Conservation (phyloP, 768 basidiomycete species). For the Pholiota microspora region DNA sequence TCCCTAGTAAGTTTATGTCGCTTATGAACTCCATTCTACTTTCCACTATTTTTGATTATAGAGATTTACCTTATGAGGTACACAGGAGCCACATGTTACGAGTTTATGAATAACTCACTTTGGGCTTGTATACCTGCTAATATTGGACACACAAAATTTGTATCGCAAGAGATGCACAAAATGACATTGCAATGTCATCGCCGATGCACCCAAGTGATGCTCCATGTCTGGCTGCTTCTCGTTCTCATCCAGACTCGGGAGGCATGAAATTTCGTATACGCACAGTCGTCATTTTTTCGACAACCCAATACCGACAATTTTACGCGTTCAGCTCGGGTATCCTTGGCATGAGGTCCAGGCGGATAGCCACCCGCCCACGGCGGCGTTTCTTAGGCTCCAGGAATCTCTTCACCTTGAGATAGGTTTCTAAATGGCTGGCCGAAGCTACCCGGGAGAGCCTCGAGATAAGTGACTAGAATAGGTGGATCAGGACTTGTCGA, state of each 20-base stretch:
- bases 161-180: no score
- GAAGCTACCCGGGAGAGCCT: background rate
- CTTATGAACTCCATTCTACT: no score
- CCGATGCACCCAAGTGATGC: background rate
- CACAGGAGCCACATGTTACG: no score
- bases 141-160: no score
- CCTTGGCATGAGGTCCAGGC: background rate
- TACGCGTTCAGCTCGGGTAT: background rate
- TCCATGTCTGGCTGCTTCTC: background rate
- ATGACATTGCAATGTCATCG: background rate
- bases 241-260: background rate
- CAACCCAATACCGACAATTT: background rate
- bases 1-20: no score
- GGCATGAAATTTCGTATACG: background rate
- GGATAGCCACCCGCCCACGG: background rate
- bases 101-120: no score
- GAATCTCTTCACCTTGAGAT: no score
- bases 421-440: background rate
- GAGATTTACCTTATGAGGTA: no score
- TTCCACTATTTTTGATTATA: no score
- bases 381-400: background rate
- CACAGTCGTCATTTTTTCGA: background rate
- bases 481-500: no score
- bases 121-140: no score
- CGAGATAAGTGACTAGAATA: background rate